phyloP scores from a whole-genome alignment of 441 rosid species.

The Euphorbia celastroides region DNA sequence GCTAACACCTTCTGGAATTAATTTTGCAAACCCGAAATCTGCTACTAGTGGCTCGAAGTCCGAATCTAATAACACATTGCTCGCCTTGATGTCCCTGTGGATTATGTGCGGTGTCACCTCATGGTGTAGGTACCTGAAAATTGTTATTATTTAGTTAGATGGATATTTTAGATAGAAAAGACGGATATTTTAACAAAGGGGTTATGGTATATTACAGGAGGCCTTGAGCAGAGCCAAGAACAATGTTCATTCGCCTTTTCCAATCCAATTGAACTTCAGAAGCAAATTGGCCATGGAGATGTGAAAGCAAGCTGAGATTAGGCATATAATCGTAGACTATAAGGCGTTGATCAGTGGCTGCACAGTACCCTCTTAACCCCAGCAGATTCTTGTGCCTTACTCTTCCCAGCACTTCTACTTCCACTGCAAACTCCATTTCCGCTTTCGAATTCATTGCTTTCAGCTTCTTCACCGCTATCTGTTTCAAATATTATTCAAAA shows the following conservation, averaged over 20 bases:
- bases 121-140: conserved; percentile 83
- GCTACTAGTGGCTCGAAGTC: conserved; percentile 69
- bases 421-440: conserved; percentile 80
- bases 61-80: conserved; percentile 64
- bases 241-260: conserved; percentile 68
- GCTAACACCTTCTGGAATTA: conserved; percentile 69
- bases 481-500: no score
- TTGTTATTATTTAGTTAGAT: background rate
- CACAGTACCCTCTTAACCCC: conserved; percentile 85
- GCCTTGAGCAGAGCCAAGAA: conserved; percentile 85
- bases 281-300: conserved; percentile 85
- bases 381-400: conserved; percentile 81
- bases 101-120: conserved; percentile 79
- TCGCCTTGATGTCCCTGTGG: conserved; percentile 70
- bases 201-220: conserved; percentile 46
- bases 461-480: conserved; percentile 90
- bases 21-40: conserved; percentile 72
- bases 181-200: no score
- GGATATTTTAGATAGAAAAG: no score
- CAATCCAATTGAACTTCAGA: conserved; percentile 70
- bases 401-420: conserved; percentile 86
- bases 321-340: conserved; percentile 93
- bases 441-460: conserved; percentile 90
- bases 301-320: conserved; percentile 75
- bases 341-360: conserved; percentile 78